A percentile compares a stretch with the other conserved stretches of the same genome.
These are phyloP conservation scores for Alternaria brassicicola DNA, from an alignment of 2,329 filamentous ascomycete genomes.

Conservation along the genomic window DNA sequence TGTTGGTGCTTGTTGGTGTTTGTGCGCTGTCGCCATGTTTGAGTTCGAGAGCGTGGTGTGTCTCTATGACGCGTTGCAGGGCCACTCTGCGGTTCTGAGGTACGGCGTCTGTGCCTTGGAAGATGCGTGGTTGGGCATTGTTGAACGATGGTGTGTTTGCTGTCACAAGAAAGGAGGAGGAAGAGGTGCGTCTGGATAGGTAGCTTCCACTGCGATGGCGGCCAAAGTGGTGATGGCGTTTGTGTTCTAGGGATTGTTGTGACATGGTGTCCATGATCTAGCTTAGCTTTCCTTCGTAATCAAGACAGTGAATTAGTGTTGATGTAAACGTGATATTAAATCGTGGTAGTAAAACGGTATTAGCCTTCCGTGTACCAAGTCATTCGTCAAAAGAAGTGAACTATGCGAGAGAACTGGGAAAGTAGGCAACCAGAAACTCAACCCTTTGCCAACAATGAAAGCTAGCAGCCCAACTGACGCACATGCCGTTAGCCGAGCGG, in stretches of 20 bases:
- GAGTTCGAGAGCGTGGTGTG: conserved; percentile 23
- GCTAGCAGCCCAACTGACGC: conserved; percentile 6
- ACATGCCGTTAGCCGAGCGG: conserved; percentile 15
- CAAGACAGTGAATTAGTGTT: neutral
- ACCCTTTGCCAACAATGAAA: conserved; percentile 5
- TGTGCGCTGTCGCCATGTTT: conserved; percentile 4
- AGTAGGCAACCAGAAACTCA: neutral
- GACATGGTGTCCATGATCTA: conserved; percentile 8
- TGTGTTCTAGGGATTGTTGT: conserved; percentile 3
- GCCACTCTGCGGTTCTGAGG: conserved; percentile 22
- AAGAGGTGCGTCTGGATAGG: conserved; percentile 2
- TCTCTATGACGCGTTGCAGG: conserved; percentile 22
- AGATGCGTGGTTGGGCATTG: conserved; percentile 1
- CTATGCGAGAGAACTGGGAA: neutral
- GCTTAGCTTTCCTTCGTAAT: neutral
- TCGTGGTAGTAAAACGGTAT: neutral
- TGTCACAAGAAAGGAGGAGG: neutral
- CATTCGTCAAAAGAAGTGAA: neutral
- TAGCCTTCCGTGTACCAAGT: neutral
- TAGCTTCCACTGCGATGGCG: conserved; percentile 16
- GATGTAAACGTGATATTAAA: neutral
- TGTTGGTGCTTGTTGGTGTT: conserved; percentile 10
- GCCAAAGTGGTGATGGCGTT: conserved; percentile 14
- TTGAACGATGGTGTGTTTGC: neutral
- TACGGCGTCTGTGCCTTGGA: conserved; percentile 26